Base-by-base conservation (phyloP, 1,284 basidiomycete species). In the Pisolithus thermaeus region DNA sequence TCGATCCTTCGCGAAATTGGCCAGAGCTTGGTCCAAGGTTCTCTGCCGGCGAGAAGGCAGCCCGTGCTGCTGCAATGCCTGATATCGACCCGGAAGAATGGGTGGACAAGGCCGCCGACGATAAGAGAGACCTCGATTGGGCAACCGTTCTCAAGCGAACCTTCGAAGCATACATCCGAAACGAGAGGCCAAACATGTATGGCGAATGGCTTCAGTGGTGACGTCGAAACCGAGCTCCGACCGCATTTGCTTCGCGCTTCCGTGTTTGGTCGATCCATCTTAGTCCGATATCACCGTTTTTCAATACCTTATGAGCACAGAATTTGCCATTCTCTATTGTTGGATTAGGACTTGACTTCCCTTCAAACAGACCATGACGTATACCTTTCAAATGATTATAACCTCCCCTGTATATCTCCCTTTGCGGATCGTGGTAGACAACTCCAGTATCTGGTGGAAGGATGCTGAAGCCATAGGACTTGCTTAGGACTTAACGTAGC, bases 101-200 rank as follows among this genome's bases (percentile, higher is more conserved):
- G 52, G 70, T 70, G 41, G 76, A 79, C 39, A 61, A 62, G 41
- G 67, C 78, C 4, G 62, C 60, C 16, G 70, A 76, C 52, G 68
- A 86, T 64, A 80, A 83, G 64, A 76, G 83, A 46, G 94, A 97
- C 67, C 72, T 96, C 57, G 83, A 88, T 62, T 97, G 93, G 93
- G 79, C 87, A 23, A 87, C 92, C 7, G 90, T 95, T 32, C 68
- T 96, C 56, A 97, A 97, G 73, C 77, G 93, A 61, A 93, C 90
- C 42, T 96, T 95, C 62, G 93, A 97, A 71, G 79, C 83, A 28
- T 96, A 90, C 68, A 64, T 96, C 52, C 80, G 93, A 42, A 90
- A 87, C 18, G 93, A 96, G 71, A 72, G 78, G 56, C 91, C 92
- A 14, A 95, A 93, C 67, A 89, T 93, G 87, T 96, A 94, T 61